Conservation (phyloP, 1,284 basidiomycete genomes). For the Xerocomus minutiporus region DNA sequence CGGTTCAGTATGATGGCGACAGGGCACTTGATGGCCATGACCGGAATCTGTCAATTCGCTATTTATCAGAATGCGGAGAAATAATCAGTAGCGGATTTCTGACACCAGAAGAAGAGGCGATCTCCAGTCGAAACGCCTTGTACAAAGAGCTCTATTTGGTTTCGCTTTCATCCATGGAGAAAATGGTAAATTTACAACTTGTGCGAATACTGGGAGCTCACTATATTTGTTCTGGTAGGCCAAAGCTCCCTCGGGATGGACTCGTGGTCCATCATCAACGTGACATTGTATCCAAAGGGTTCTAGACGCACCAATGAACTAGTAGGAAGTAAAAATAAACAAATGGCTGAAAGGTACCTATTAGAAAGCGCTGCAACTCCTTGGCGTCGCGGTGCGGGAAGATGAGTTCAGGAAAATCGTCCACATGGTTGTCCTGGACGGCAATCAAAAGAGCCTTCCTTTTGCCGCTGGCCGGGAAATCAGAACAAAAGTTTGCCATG, state of each 20-base stretch:
- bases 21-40: constrained; percentile 33
- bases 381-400: constrained; percentile 15
- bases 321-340: neutral
- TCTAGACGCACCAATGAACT: constrained; percentile 13
- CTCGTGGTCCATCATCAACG: constrained; percentile 30
- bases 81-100: neutral
- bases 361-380: constrained; percentile 16
- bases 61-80: constrained; percentile 1
- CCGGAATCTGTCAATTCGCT: constrained; percentile 30
- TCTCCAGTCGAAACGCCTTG: constrained; percentile 31
- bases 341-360: constrained; percentile 9
- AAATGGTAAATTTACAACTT: neutral
- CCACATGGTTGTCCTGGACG: constrained; percentile 7
- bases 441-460: constrained; percentile 24
- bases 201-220: constrained; percentile 12
- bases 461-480: neutral
- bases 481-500: constrained; percentile 7
- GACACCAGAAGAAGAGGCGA: constrained; percentile 39
- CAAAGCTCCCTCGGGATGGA: constrained; percentile 5
- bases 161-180: constrained; percentile 30
- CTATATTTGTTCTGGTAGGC: constrained; percentile 29
- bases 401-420: constrained; percentile 4
- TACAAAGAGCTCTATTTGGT: constrained; percentile 32
- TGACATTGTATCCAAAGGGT: constrained; percentile 31
- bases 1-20: constrained; percentile 28